A percentile compares a stretch with the other conserved stretches of the same genome.
Conservation (phyloP, 257 asterid species). For the Marsdenia floribunda region DNA sequence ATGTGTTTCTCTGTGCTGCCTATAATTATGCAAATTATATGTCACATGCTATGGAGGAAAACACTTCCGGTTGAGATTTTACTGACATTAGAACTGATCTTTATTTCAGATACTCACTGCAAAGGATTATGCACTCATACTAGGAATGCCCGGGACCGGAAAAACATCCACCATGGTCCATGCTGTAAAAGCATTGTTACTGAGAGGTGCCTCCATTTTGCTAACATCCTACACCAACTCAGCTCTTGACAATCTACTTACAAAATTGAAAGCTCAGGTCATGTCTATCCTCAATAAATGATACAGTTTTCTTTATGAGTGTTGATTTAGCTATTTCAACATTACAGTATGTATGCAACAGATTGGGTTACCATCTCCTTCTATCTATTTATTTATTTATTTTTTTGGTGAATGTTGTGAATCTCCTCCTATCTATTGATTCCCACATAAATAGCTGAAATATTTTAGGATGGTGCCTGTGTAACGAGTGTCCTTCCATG, state of each 20-base stretch:
- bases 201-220: constrained; percentile 97
- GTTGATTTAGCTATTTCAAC: constrained; percentile 10
- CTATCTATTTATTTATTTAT: no score
- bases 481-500: no score
- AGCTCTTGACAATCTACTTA: constrained; percentile 88
- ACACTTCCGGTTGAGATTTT: constrained; percentile 7
- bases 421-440: background rate
- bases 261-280: constrained; percentile 88
- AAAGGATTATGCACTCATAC: constrained; percentile 83
- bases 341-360: background rate
- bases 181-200: constrained; percentile 91
- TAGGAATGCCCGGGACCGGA: constrained; percentile 99
- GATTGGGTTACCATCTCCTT: background rate
- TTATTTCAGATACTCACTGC: constrained; percentile 76
- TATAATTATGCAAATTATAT: background rate
- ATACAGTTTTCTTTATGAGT: constrained; percentile 7
- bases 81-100: background rate
- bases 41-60: background rate
- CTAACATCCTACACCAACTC: constrained; percentile 97
- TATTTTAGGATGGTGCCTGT: background rate
- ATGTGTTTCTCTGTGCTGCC: background rate
- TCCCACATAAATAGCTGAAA: background rate
- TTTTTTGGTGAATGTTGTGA: no score
- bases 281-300: constrained; percentile 23
- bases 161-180: constrained; percentile 97